Evolutionary conservation across 352 stramenopile species (phyloP), one percentile per base, ranked within the genome.

Genomic region (Phytophthora citrophthora): DNA sequence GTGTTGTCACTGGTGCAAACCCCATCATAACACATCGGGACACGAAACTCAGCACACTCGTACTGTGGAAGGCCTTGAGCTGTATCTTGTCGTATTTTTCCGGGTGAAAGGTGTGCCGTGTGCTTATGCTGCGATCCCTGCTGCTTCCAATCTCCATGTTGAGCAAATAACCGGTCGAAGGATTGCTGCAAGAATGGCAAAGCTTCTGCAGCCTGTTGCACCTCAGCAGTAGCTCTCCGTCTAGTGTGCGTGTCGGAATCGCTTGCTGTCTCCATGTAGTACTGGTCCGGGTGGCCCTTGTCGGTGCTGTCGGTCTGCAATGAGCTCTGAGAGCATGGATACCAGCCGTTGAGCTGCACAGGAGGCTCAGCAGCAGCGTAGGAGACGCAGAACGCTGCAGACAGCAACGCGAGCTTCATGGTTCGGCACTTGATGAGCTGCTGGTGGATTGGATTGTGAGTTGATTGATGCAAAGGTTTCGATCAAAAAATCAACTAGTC

Each of bases 1-100:
- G 58, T 82, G 38, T 76, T 68, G 48, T 82, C 66, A 58, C 81
- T 91, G 20, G 70, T 36, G 65, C 85, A 94, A 12, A 94, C 54
- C n/a, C 71, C 74, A 0, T 79, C 66, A 68, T 92, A 86, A 62
- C 85, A 94, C 46, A 94, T 68, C 40, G 85, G 83, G 57, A 91
- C 76, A n/a, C 75, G 65, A 16, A 94, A 64, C 38, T 87, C 70
- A 0, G 77, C 81, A 63, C 85, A 94, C 27, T 94, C 77, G 56
- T 84, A 88, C 15, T 64, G 50, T 10, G 70, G 58, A 10, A 44
- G 29, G 16, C 44, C 27, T 9, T 29, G 10, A 11, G 43, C 54
- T 7, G 40, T 26, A 0, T 60, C 23, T 8, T 56, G 41, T 5
- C 8, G 20, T 10, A 29, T 15, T 59, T 72, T 77, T 27, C 38